phyloP scores from a whole-genome alignment of 352 stramenopile genomes.

The Phytophthora idaei region DNA sequence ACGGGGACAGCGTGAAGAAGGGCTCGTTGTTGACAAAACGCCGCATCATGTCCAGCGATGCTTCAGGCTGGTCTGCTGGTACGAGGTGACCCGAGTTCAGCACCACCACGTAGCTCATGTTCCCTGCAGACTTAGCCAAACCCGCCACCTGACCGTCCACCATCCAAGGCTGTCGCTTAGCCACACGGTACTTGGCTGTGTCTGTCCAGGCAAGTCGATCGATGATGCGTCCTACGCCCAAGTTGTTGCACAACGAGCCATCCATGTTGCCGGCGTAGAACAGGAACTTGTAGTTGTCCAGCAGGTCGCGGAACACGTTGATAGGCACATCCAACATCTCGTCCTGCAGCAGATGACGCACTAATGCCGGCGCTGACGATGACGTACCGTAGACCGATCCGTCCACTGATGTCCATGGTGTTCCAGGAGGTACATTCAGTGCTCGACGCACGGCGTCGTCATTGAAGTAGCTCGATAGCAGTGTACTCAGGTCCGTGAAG shows the following conservation, averaged over 20 bases:
- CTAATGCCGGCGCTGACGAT: constrained; percentile 53
- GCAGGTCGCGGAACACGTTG: constrained; percentile 71
- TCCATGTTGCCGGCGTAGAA: constrained; percentile 90
- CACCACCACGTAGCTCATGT: constrained; percentile 87
- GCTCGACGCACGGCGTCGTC: constrained; percentile 78
- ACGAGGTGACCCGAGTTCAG: constrained; percentile 83
- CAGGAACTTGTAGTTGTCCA: constrained; percentile 86
- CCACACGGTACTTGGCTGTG: constrained; percentile 68
- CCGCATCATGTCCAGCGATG: constrained; percentile 82
- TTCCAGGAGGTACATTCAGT: constrained; percentile 80
- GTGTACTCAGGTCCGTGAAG: constrained; percentile 56
- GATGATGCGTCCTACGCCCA: constrained; percentile 78
- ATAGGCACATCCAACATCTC: constrained; percentile 84
- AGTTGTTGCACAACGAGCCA: constrained; percentile 80
- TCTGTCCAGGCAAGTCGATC: constrained; percentile 78
- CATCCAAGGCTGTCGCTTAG: constrained; percentile 60
- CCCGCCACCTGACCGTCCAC: constrained; percentile 67
- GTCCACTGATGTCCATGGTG: constrained; percentile 71
- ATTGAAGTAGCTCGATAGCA: constrained; percentile 85
- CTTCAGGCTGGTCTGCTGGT: constrained; percentile 69
- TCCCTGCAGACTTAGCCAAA: constrained; percentile 69
- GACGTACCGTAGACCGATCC: constrained; percentile 64
- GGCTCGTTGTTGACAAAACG: constrained; percentile 68
- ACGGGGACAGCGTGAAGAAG: constrained; percentile 32
- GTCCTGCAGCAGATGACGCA: constrained; percentile 73